phyloP scores from a whole-genome alignment of 345 rosid species.

The Hirschfeldia incana region DNA sequence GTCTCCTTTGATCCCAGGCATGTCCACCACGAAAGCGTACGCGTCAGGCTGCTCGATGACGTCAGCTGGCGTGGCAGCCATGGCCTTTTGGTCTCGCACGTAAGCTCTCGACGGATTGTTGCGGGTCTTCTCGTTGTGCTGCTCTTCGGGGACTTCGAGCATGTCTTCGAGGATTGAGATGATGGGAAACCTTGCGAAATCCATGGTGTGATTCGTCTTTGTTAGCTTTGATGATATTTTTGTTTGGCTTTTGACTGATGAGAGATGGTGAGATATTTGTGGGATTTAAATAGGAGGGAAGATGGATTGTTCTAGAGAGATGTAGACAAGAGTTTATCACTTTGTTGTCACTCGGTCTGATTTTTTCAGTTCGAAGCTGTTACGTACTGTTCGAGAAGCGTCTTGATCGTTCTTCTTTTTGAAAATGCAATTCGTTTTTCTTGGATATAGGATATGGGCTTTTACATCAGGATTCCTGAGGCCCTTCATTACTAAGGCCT shows the following conservation, averaged over 20 bases:
- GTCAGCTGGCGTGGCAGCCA: constrained; percentile 87
- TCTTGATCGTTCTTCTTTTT: constrained; percentile 16
- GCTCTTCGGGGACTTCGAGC: constrained; percentile 49
- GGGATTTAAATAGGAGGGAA: not conserved
- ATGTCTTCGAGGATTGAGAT: constrained; percentile 56
- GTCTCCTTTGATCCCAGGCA: constrained; percentile 73
- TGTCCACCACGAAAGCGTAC: constrained; percentile 66
- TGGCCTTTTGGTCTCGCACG: constrained; percentile 67
- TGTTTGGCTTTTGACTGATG: not conserved
- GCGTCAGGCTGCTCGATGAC: constrained; percentile 58
- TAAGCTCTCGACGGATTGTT: constrained; percentile 56
- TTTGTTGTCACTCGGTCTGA: not conserved
- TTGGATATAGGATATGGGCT: constrained; percentile 16
- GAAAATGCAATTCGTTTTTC: not conserved
- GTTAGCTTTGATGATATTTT: not conserved
- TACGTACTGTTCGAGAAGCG: constrained; percentile 21
- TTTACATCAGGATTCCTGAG: not conserved
- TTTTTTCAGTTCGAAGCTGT: constrained; percentile 5
- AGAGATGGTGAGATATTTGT: not conserved
- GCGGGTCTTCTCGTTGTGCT: constrained; percentile 29
- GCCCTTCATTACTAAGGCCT: not conserved
- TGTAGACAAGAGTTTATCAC: constrained; percentile 6
- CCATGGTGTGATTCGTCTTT: constrained; percentile 37
- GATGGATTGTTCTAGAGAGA: constrained; percentile 30
- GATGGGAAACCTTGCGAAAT: constrained; percentile 49